A percentile compares a stretch with the other conserved stretches of the same genome.
Conservation (phyloP, 768 basidiomycete genomes). For the Tylopilus rubrobrunneus region DNA sequence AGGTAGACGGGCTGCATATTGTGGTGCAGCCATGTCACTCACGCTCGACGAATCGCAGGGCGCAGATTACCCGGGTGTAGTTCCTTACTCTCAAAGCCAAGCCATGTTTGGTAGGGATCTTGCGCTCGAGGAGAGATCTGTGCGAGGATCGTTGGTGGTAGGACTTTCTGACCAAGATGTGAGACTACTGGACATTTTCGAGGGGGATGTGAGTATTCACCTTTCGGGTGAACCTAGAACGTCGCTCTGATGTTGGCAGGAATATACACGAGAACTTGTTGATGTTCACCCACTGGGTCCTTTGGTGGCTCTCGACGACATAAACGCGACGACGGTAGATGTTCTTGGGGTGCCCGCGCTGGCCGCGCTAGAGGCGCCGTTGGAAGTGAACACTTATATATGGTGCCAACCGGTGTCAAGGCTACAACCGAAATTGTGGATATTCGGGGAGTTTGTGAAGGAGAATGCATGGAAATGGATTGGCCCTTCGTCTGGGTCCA, state of each 20-base stretch:
- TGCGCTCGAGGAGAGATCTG: slow-evolving; percentile 57
- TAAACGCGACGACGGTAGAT: slow-evolving; percentile 18
- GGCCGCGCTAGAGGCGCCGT: slow-evolving; percentile 30
- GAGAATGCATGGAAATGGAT: slow-evolving; percentile 81
- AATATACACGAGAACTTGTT: slow-evolving; percentile 62
- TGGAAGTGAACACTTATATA: slow-evolving; percentile 71
- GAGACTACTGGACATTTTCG: slow-evolving; percentile 70
- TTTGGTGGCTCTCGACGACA: slow-evolving; percentile 31
- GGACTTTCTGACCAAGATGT: slow-evolving; percentile 70
- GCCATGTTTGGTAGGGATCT: slow-evolving; percentile 48
- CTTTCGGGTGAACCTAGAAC: background rate
- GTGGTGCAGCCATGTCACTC: background rate
- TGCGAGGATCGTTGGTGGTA: slow-evolving; percentile 74
- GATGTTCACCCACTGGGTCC: slow-evolving; percentile 52
- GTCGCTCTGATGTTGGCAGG: slow-evolving; percentile 39
- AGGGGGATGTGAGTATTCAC: slow-evolving; percentile 58
- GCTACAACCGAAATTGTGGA: slow-evolving; percentile 68
- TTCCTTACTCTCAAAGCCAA: slow-evolving; percentile 53
- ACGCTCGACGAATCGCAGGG: slow-evolving; percentile 32
- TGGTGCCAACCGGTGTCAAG: slow-evolving; percentile 43
- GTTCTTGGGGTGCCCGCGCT: slow-evolving; percentile 41
- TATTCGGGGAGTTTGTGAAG: slow-evolving; percentile 74
- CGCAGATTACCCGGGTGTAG: slow-evolving; percentile 81
- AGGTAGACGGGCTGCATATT: background rate
- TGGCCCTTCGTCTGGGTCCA: slow-evolving; percentile 34